These are phyloP conservation scores for Inonotus obliquus DNA, from an alignment of 1,284 basidiomycete genomes.

Conservation along the genomic window DNA sequence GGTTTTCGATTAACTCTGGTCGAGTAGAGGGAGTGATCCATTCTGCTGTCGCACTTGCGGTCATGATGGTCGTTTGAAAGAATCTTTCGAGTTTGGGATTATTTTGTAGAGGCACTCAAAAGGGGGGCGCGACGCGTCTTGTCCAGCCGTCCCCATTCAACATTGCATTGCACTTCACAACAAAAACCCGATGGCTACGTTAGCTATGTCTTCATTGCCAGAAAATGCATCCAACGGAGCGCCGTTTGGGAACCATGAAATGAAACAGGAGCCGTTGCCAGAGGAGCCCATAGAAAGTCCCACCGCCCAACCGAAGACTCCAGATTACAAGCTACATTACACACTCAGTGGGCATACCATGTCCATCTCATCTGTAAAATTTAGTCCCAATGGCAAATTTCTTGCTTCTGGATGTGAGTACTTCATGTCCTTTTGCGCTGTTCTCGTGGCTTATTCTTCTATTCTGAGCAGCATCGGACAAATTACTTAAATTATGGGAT, in stretches of 20 bases:
- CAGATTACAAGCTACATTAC: conserved; percentile 41
- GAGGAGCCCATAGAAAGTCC: conserved; percentile 3
- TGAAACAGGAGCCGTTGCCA: conserved; percentile 10
- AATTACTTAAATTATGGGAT: conserved; percentile 76
- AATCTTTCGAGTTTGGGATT: neutral
- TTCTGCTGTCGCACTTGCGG: conserved; percentile 40
- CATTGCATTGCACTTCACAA: neutral
- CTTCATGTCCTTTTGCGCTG: neutral
- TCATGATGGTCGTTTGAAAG: neutral
- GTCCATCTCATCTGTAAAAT: conserved; percentile 73
- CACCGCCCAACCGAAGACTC: conserved; percentile 21
- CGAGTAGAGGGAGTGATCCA: conserved; percentile 72
- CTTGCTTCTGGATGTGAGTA: conserved; percentile 72
- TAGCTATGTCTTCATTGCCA: neutral
- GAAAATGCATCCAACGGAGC: conserved; percentile 21
- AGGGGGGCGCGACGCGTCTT: neutral
- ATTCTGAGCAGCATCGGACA: conserved; percentile 70
- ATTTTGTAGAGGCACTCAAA: neutral
- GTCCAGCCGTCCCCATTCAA: neutral
- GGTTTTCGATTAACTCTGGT: conserved; percentile 81
- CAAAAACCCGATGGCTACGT: neutral
- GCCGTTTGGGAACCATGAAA: conserved; percentile 7
- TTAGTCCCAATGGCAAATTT: conserved; percentile 69
- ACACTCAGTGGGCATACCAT: conserved; percentile 69
- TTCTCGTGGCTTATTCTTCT: conserved; percentile 17